These are phyloP conservation scores for Gelatoporia subvermispora DNA, from an alignment of 768 basidiomycete genomes.

Conservation along the genomic window DNA sequence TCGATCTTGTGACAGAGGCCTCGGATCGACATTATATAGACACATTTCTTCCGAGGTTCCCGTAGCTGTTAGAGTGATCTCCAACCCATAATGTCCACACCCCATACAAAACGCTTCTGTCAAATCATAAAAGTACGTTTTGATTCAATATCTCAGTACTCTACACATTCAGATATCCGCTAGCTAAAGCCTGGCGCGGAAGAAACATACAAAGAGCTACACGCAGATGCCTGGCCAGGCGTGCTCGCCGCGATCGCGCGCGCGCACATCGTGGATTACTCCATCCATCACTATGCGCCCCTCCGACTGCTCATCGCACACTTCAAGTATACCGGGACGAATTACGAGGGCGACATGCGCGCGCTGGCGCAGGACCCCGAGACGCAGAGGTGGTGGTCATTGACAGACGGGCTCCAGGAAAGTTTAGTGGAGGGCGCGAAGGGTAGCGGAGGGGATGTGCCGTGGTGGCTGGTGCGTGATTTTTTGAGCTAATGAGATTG, in stretches of 20 bases:
- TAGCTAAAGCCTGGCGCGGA: constrained; percentile 52
- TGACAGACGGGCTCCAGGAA: constrained; percentile 77
- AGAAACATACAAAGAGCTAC: constrained; percentile 52
- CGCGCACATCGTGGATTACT: constrained; percentile 69
- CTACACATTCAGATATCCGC: background rate
- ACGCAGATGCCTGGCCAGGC: constrained; percentile 62
- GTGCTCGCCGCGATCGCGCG: constrained; percentile 60
- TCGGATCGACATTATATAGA: background rate
- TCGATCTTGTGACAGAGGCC: constrained; percentile 1
- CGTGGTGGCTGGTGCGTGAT: constrained; percentile 60
- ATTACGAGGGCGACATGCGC: constrained; percentile 66
- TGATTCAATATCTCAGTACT: background rate
- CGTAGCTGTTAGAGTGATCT: too few relatives aligned
- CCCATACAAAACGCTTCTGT: constrained; percentile 51
- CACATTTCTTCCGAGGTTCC: too few relatives aligned
- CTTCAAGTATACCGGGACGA: constrained; percentile 67
- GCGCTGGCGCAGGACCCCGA: constrained; percentile 57
- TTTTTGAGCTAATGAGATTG: background rate
- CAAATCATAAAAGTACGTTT: constrained; percentile 68
- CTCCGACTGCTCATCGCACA: constrained; percentile 69
- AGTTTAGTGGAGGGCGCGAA: constrained; percentile 65
- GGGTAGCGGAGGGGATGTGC: constrained; percentile 61
- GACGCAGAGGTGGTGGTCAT: constrained; percentile 73
- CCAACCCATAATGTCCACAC: constrained; percentile 22
- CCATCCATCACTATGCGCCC: constrained; percentile 64